These are phyloP conservation scores for Ogataea henricii DNA, from an alignment of 805 yeast species.

Conservation along the genomic window DNA sequence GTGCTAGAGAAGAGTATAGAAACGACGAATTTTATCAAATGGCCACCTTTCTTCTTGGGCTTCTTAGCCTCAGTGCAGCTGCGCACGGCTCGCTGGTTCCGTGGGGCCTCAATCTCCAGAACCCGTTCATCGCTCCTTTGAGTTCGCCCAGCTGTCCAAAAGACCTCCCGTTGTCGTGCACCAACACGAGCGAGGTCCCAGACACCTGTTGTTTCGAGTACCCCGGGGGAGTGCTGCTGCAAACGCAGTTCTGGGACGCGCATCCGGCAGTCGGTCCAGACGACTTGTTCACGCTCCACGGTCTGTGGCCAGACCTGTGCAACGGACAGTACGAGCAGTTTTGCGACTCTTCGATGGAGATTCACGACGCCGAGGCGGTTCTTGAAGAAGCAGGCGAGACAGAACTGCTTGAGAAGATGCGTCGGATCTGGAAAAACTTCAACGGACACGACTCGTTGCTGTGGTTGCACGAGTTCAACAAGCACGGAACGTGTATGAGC, in stretches of 20 bases:
- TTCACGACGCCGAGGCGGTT: slow-evolving; percentile 49
- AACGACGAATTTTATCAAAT: no score
- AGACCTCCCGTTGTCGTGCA: slow-evolving; percentile 61
- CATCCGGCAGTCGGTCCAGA: slow-evolving; percentile 71
- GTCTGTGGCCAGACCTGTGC: slow-evolving; percentile 89
- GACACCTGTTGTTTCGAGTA: slow-evolving; percentile 84
- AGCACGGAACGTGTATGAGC: slow-evolving; percentile 90
- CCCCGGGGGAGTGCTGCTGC: slow-evolving; percentile 81
- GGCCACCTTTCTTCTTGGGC: background rate
- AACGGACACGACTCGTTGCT: slow-evolving; percentile 66
- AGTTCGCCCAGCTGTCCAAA: slow-evolving; percentile 47
- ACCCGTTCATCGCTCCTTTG: background rate
- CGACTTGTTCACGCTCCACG: slow-evolving; percentile 77
- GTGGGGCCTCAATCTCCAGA: background rate
- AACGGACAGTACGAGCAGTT: slow-evolving; percentile 79
- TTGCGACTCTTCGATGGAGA: slow-evolving; percentile 64
- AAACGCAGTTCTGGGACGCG: slow-evolving; percentile 94
- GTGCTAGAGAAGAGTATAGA: no score
- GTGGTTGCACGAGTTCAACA: slow-evolving; percentile 93
- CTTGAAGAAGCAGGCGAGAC: slow-evolving; percentile 48
- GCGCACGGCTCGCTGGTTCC: slow-evolving; percentile 5
- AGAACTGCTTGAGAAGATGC: slow-evolving; percentile 60
- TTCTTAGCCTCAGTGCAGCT: background rate
- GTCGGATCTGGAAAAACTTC: slow-evolving; percentile 68
- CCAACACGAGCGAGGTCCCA: slow-evolving; percentile 51